Evolutionary conservation across 352 stramenopile genomes (phyloP).

Genomic region (Phytopythium delawarense): DNA sequence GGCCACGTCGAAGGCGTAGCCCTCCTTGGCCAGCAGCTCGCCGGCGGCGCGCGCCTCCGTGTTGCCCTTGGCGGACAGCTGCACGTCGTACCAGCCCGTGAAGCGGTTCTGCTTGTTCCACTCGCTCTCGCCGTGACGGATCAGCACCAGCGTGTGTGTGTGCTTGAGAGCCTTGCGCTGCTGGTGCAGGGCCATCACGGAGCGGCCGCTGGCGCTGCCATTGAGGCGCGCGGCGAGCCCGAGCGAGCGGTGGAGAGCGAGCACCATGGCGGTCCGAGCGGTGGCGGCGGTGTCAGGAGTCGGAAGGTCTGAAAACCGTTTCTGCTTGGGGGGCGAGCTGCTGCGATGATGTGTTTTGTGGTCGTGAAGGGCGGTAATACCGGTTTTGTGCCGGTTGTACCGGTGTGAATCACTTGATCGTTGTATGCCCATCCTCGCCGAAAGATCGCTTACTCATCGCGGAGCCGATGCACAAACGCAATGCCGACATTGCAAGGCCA

Average conservation of each 20-base stretch:
- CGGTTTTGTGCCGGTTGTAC: neutral
- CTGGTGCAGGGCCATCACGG: conserved; percentile 26
- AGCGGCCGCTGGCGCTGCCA: conserved; percentile 14
- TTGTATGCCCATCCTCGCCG: neutral
- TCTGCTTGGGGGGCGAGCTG: conserved; percentile 22
- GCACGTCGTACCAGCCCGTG: conserved; percentile 93
- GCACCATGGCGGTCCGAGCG: conserved; percentile 31
- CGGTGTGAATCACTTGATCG: neutral
- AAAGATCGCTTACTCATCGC: conserved; percentile 4
- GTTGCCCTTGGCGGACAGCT: conserved; percentile 88
- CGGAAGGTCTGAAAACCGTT: neutral
- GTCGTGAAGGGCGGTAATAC: neutral
- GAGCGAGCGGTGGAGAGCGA: conserved; percentile 53
- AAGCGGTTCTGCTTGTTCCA: conserved; percentile 96
- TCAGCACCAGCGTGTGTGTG: conserved; percentile 89
- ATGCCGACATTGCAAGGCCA: neutral
- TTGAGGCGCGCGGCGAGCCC: conserved; percentile 28
- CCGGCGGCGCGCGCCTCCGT: conserved; percentile 89
- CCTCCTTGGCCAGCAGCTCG: conserved; percentile 87
- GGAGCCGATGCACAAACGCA: neutral
- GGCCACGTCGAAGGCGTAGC: conserved; percentile 93
- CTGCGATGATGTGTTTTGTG: neutral
- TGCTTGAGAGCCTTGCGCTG: conserved; percentile 66
- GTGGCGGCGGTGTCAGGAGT: neutral
- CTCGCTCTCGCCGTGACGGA: conserved; percentile 92